Evolutionary conservation across 2,329 filamentous ascomycete genomes (phyloP).

Genomic region (Aspergillus arachidicola): DNA sequence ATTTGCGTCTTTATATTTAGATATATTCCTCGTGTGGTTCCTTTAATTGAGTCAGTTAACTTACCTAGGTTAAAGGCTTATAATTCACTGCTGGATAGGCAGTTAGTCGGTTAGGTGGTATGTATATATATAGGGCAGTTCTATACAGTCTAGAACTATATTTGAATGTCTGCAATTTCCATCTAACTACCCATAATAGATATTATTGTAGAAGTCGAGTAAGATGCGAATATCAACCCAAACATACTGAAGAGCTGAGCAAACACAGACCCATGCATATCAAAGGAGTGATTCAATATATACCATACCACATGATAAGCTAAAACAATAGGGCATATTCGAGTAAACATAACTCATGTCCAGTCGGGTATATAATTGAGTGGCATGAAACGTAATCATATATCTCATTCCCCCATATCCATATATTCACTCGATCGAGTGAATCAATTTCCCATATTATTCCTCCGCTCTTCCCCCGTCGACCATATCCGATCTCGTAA

Average conservation of each 20-base stretch:
- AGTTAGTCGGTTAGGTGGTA: too few species aligned
- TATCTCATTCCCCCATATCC: not conserved
- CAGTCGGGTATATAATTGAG: not conserved
- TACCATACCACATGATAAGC: not conserved
- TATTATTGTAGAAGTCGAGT: not conserved
- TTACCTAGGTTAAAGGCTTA: too few species aligned
- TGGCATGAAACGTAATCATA: not conserved
- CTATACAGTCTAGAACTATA: too few species aligned
- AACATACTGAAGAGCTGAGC: not conserved
- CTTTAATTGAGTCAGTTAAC: too few species aligned
- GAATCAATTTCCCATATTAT: not conserved
- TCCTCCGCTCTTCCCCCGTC: not conserved
- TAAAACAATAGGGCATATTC: not conserved
- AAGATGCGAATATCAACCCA: not conserved
- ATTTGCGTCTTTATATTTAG: not conserved
- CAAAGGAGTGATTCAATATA: not conserved
- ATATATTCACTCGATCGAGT: not conserved
- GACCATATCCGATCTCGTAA: not conserved
- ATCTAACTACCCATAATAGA: not conserved
- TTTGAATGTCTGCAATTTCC: not conserved
- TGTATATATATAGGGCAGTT: too few species aligned
- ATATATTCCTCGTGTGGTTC: not conserved
- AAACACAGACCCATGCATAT: not conserved
- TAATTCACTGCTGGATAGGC: too few species aligned
- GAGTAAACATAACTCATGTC: not conserved